A percentile compares a stretch with the other conserved stretches of the same genome.
These are phyloP conservation scores for Funneliformis geosporum DNA, from an alignment of 192 early-diverging fungal genomes.

Conservation along the genomic window DNA sequence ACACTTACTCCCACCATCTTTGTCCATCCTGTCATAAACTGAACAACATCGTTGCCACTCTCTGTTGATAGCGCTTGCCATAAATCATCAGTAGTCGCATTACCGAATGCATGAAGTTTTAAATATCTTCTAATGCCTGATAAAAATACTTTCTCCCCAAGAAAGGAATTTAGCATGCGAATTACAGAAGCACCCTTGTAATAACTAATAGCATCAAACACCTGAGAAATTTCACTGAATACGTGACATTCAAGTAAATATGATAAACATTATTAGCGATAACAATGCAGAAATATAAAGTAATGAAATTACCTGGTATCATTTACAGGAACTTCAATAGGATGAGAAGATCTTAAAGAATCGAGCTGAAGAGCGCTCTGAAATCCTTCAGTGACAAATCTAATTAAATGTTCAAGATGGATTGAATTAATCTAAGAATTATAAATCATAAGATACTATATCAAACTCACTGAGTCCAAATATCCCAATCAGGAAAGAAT, in stretches of 20 bases:
- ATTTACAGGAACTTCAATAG: constrained; percentile 86
- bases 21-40: constrained; percentile 91
- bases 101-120: constrained; percentile 79
- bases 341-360: constrained; percentile 83
- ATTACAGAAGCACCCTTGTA: constrained; percentile 93
- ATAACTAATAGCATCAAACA: constrained; percentile 93
- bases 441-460: not conserved
- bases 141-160: constrained; percentile 70
- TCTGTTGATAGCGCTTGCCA: constrained; percentile 81
- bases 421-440: not conserved
- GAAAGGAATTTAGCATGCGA: constrained; percentile 83
- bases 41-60: constrained; percentile 77
- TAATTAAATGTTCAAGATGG: not conserved
- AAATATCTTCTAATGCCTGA: constrained; percentile 76
- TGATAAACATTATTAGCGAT: not conserved
- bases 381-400: constrained; percentile 79
- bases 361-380: constrained; percentile 78
- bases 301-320: constrained; percentile 50
- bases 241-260: not conserved
- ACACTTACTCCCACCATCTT: constrained; percentile 68
- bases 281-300: not conserved
- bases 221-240: constrained; percentile 85
- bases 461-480: constrained; percentile 68
- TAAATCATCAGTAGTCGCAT: constrained; percentile 85
- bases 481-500: constrained; percentile 92